Evolutionary conservation across 139 green algal genomes (phyloP).

Genomic region (Penium margaritaceum): DNA sequence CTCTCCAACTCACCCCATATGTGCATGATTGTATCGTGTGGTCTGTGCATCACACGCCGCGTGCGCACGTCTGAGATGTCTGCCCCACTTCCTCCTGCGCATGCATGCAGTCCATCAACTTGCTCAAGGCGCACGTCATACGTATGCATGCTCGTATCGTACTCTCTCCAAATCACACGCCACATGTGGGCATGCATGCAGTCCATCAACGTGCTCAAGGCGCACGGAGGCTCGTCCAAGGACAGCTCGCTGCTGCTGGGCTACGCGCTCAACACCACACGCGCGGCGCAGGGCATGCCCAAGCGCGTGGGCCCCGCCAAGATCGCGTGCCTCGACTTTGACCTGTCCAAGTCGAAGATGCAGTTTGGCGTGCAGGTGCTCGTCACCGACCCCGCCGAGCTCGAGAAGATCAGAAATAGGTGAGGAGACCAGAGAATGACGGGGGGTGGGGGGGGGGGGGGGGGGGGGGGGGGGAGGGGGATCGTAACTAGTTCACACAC

Average conservation of each 20-base stretch:
- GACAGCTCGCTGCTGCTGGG: slow-evolving; percentile 84
- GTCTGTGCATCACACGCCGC: no score
- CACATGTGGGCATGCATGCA: no score
- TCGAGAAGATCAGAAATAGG: slow-evolving; percentile 84
- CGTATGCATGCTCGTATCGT: no score
- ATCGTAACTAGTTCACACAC: no score
- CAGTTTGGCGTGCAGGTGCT: slow-evolving; percentile 64
- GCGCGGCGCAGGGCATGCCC: slow-evolving; percentile 64
- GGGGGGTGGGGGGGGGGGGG: no score
- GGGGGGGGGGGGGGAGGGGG: no score
- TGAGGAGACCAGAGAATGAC: neutral
- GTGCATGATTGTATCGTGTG: no score
- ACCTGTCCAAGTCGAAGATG: slow-evolving; percentile 61
- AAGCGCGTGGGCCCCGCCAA: slow-evolving; percentile 34
- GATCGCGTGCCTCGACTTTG: slow-evolving; percentile 59
- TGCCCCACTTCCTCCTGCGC: no score
- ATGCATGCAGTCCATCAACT: slow-evolving; percentile 89
- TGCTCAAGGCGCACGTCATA: slow-evolving; percentile 96
- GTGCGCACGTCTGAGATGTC: no score
- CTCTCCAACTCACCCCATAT: no score
- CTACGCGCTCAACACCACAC: slow-evolving; percentile 86
- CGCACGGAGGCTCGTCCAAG: slow-evolving; percentile 77
- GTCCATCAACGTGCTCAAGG: slow-evolving; percentile 97
- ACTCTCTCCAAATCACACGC: no score
- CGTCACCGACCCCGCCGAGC: slow-evolving; percentile 87